Conservation (phyloP, 2,329 filamentous ascomycete species). For the Purpureocillium takamizusanense region DNA sequence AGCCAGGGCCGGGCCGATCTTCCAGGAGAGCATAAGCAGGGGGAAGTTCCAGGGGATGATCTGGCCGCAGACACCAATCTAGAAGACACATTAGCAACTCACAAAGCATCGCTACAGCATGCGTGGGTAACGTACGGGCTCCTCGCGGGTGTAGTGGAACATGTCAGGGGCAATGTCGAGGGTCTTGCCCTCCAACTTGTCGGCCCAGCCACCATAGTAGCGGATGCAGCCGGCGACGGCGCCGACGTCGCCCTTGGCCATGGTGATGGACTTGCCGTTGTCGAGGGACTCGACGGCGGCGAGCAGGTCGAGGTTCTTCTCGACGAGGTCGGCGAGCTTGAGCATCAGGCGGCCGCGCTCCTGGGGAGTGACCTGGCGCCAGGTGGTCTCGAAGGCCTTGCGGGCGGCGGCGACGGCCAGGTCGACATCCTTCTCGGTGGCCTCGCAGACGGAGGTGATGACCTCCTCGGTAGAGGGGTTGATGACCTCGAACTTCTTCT, state of each 20-base stretch:
- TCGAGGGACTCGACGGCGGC: constrained; percentile 80
- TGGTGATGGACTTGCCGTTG: constrained; percentile 73
- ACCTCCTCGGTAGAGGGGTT: constrained; percentile 80
- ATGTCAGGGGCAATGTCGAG: constrained; percentile 69
- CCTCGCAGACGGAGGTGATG: constrained; percentile 76
- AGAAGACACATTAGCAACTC: not conserved
- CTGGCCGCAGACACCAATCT: constrained; percentile 70
- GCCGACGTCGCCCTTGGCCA: constrained; percentile 67
- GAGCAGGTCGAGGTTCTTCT: constrained; percentile 68
- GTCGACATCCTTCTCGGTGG: constrained; percentile 77
- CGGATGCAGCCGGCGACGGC: constrained; percentile 62
- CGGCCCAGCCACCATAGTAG: constrained; percentile 74
- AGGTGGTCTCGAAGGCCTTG: constrained; percentile 70
- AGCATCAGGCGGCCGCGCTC: constrained; percentile 59
- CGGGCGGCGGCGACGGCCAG: constrained; percentile 78
- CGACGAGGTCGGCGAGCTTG: constrained; percentile 72
- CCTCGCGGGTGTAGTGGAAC: constrained; percentile 72
- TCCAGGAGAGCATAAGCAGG: constrained; percentile 74
- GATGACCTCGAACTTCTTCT: constrained; percentile 86
- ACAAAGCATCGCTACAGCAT: not conserved
- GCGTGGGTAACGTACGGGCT: constrained; percentile 46
- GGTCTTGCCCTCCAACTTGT: constrained; percentile 85
- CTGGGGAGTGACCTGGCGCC: constrained; percentile 60
- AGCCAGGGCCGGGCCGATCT: constrained; percentile 66
- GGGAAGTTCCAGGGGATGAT: constrained; percentile 91